Percentiles rank a stretch among this genome's conserved stretches.
Conservation (phyloP, 1,284 basidiomycete species). For the Baeospora myosura region DNA sequence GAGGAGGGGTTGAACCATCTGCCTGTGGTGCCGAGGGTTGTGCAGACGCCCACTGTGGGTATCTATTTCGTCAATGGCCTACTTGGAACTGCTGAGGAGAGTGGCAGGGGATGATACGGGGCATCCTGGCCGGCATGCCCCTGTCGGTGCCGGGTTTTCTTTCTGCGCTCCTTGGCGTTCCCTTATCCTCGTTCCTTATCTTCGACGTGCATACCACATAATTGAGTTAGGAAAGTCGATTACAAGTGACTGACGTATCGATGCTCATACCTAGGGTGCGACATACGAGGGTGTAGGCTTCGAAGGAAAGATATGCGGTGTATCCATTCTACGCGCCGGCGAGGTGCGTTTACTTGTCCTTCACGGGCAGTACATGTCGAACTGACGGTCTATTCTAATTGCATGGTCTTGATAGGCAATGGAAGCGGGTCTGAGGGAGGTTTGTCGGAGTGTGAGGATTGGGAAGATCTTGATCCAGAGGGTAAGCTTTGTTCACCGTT, state of each 20-base stretch:
- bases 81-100: too few relatives aligned
- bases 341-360: too few relatives aligned
- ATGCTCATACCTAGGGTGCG: slow-evolving; percentile 47
- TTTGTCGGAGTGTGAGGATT: slow-evolving; percentile 86
- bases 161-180: not conserved
- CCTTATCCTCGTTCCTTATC: not conserved
- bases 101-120: too few relatives aligned
- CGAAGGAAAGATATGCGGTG: slow-evolving; percentile 91
- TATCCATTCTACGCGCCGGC: slow-evolving; percentile 85
- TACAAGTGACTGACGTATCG: not conserved
- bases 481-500: slow-evolving; percentile 38
- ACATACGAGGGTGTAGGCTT: slow-evolving; percentile 86
- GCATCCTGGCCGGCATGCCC: too few relatives aligned
- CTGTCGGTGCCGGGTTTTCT: too few relatives aligned
- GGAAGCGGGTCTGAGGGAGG: slow-evolving; percentile 90
- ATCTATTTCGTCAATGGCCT: not conserved
- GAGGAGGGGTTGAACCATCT: slow-evolving; percentile 94
- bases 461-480: slow-evolving; percentile 94
- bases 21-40: slow-evolving; percentile 80
- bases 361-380: slow-evolving; percentile 13
- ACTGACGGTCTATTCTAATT: not conserved
- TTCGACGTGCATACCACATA: too few relatives aligned
- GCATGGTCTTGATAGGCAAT: slow-evolving; percentile 79
- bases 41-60: slow-evolving; percentile 71
- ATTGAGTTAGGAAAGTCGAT: not conserved